Conservation (phyloP, 257 asterid species). For the Nicotiana knightiana region DNA sequence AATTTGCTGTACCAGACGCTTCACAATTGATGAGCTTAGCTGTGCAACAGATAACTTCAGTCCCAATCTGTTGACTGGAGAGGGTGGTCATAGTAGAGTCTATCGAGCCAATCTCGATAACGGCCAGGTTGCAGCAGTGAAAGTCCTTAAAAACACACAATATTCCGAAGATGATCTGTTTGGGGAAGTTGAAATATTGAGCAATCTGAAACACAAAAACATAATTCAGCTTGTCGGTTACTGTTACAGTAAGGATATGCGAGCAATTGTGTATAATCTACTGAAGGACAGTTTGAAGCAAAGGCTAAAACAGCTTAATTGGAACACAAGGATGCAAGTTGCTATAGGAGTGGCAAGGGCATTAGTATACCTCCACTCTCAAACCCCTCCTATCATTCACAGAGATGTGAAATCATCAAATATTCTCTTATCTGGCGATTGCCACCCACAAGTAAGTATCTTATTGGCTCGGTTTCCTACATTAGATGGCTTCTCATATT, state of each 20-base stretch:
- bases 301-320: slow-evolving; percentile 41
- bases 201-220: slow-evolving; percentile 63
- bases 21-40: slow-evolving; percentile 39
- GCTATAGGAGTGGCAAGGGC: slow-evolving; percentile 72
- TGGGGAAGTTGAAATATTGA: slow-evolving; percentile 56
- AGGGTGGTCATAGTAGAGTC: slow-evolving; percentile 47
- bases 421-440: slow-evolving; percentile 50
- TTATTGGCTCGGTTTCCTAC: background rate
- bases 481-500: background rate
- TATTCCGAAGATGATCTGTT: slow-evolving; percentile 39
- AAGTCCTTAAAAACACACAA: slow-evolving; percentile 35
- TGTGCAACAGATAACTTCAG: slow-evolving; percentile 40
- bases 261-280: slow-evolving; percentile 50
- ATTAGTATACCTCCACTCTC: slow-evolving; percentile 61
- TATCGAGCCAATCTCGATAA: slow-evolving; percentile 45
- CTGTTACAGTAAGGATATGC: slow-evolving; percentile 42
- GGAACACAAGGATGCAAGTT: slow-evolving; percentile 62
- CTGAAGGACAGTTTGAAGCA: slow-evolving; percentile 41
- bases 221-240: slow-evolving; percentile 51
- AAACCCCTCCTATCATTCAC: slow-evolving; percentile 60
- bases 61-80: slow-evolving; percentile 42
- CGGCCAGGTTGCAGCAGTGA: slow-evolving; percentile 50
- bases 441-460: slow-evolving; percentile 49
- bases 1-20: slow-evolving; percentile 27
- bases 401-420: slow-evolving; percentile 68